Evolutionary conservation across 2,329 filamentous ascomycete genomes (phyloP), one percentile per base, ranked within the genome.

Genomic region (Ophiostoma fasciatum): DNA sequence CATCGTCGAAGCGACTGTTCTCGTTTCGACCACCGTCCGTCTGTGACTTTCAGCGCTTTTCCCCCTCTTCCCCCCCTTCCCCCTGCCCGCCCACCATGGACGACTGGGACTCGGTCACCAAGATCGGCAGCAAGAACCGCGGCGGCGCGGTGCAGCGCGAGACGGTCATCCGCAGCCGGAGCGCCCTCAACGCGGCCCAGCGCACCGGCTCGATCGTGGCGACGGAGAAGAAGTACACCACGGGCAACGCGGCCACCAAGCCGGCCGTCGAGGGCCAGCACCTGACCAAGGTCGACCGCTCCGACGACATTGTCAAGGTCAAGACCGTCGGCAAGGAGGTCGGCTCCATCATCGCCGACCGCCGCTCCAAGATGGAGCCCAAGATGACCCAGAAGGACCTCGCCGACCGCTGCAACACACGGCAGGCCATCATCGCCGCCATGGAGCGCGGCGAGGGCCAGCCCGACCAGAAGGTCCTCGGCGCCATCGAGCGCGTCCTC

Each of bases 281-380:
- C 56, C 71, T 96, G 46, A 96, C 90, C 48, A 94, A 96, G 68
- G 87, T 98, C 59, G 90, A 96, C 69, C 87, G 88, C 49, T 78
- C 77, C 56, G 87, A 96, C 67, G 90, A 94, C 57, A 94, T 94
- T 63, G 79, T 96, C 62, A 94, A 94, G 67, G 87, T 85, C 54
- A 93, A 93, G 66, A 92, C 84, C 31, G 68, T 94, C 40, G 84
- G 85, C 55, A 68, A 71, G 52, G 68, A 72, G 38, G 83, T 96
- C 46, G 84, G 82, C 51, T 74, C 82, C 47, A 82, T 79, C 46
- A 94, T 96, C 63, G 71, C 75, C 51, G 71, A 78, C 52, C 74
- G 81, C 38, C 82, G 90, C 46, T 76, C 75, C 55, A 74, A 79
- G 55, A 78, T 83, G 56, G 81, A 81, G 60, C 85, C 87, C 60